phyloP scores from a whole-genome alignment of 1,139 yeast genomes.

The Debaryomycetaceae sp. region DNA sequence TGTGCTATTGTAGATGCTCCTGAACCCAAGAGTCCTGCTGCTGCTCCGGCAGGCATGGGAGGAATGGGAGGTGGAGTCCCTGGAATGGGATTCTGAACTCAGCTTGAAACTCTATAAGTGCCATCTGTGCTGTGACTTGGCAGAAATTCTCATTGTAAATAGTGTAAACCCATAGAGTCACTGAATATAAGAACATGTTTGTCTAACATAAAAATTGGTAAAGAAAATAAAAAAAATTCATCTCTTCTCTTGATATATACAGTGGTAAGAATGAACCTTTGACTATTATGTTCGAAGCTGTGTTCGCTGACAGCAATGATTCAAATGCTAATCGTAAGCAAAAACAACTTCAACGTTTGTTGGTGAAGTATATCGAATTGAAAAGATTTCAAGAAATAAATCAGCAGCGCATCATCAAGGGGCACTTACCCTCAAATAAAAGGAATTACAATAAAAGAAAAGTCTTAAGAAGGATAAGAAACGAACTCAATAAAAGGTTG shows the following conservation, averaged over 20 bases:
- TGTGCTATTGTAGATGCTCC: slow-evolving; percentile 98
- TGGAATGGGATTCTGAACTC: slow-evolving; percentile 10
- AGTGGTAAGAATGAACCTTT: not conserved
- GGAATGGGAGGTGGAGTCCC: slow-evolving; percentile 42
- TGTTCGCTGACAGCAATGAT: slow-evolving; percentile 10
- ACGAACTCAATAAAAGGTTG: slow-evolving; percentile 12
- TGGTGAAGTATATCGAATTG: slow-evolving; percentile 19
- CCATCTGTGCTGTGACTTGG: not conserved
- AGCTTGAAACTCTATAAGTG: not conserved
- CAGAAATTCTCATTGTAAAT: not conserved
- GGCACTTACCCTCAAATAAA: slow-evolving; percentile 8
- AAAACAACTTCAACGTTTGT: slow-evolving; percentile 11
- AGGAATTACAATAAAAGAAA: slow-evolving; percentile 11
- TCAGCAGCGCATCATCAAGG: slow-evolving; percentile 7
- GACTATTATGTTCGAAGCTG: slow-evolving; percentile 18
- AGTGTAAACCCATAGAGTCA: not conserved
- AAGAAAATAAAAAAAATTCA: not conserved
- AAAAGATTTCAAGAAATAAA: slow-evolving; percentile 12
- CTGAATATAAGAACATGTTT: not conserved
- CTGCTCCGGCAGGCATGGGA: slow-evolving; percentile 56
- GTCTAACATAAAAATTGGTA: not conserved
- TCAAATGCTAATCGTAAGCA: slow-evolving; percentile 12
- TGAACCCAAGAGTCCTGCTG: slow-evolving; percentile 74
- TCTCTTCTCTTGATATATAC: not conserved
- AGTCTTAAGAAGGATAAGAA: slow-evolving; percentile 12